These are phyloP conservation scores for Heliosperma pusillum DNA, from an alignment of 148 eudicot species.

Conservation along the genomic window DNA sequence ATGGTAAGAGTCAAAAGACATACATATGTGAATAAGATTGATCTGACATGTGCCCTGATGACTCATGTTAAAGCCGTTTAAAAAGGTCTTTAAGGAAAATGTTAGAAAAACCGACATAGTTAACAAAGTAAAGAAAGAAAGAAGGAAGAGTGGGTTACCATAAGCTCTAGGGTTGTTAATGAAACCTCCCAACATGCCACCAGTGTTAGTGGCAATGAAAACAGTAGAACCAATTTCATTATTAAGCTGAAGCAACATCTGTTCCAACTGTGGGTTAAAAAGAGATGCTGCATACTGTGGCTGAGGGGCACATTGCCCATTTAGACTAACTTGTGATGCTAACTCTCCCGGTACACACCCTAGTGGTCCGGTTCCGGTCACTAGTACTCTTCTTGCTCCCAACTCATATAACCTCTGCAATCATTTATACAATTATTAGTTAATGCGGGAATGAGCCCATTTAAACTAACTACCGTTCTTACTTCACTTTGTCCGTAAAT, in stretches of 20 bases:
- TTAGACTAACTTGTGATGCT: constrained; percentile 33
- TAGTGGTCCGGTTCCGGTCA: constrained; percentile 72
- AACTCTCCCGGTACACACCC: constrained; percentile 76
- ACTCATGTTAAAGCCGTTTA: too few relatives aligned
- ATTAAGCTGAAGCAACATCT: constrained; percentile 37
- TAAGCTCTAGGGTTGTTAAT: constrained; percentile 50
- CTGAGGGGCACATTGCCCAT: constrained; percentile 51
- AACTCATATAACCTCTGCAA: constrained; percentile 57
- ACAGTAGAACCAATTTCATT: constrained; percentile 45
- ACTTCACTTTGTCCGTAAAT: too few relatives aligned
- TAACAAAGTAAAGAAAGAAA: neutral
- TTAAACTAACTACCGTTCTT: too few relatives aligned
- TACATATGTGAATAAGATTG: too few relatives aligned
- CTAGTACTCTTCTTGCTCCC: constrained; percentile 71
- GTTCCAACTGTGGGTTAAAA: constrained; percentile 33
- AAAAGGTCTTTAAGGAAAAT: too few relatives aligned
- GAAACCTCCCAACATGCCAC: constrained; percentile 43
- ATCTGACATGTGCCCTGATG: too few relatives aligned
- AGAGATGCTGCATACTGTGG: constrained; percentile 35
- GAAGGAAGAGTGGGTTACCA: constrained; percentile 32
- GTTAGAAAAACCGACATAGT: too few relatives aligned
- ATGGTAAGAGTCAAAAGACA: too few relatives aligned
- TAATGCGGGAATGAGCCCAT: too few relatives aligned
- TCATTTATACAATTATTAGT: too few relatives aligned
- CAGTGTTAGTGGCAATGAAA: constrained; percentile 46